phyloP scores from a whole-genome alignment of 169 alveolate genomes.

The Eimeria brunetti region DNA sequence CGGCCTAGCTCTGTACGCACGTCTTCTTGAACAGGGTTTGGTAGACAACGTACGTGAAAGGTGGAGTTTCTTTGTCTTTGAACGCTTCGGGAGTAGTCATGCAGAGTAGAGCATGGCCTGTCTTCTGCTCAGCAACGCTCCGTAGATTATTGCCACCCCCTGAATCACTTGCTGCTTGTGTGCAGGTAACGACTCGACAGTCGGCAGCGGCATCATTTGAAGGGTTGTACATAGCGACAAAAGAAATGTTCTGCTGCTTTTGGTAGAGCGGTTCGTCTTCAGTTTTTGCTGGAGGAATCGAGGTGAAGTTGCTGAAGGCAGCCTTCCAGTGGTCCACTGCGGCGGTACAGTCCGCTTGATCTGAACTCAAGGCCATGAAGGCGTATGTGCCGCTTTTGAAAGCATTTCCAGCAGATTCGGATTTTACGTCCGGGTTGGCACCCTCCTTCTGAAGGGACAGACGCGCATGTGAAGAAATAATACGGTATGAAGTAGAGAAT shows the following conservation, averaged over 20 bases:
- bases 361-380: neutral
- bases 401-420: neutral
- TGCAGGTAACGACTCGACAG: neutral
- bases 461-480: neutral
- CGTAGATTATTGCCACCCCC: fast-evolving
- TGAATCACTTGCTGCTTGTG: neutral
- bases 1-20: no score
- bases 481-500: no score
- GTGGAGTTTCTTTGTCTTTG: neutral
- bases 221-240: constrained; percentile 3
- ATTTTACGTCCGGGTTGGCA: neutral
- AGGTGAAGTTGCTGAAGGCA: neutral
- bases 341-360: neutral
- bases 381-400: neutral
- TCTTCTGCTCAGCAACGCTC: neutral
- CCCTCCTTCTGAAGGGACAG: no score
- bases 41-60: neutral
- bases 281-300: neutral
- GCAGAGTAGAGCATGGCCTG: neutral
- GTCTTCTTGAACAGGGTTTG: neutral
- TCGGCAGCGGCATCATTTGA: neutral
- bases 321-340: neutral
- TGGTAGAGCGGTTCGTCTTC: neutral
- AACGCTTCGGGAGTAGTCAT: neutral
- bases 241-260: neutral